Evolutionary conservation across 2,329 filamentous ascomycete genomes (phyloP), one percentile per base, ranked within the genome.

Genomic region (Fusarium sarcochroum): DNA sequence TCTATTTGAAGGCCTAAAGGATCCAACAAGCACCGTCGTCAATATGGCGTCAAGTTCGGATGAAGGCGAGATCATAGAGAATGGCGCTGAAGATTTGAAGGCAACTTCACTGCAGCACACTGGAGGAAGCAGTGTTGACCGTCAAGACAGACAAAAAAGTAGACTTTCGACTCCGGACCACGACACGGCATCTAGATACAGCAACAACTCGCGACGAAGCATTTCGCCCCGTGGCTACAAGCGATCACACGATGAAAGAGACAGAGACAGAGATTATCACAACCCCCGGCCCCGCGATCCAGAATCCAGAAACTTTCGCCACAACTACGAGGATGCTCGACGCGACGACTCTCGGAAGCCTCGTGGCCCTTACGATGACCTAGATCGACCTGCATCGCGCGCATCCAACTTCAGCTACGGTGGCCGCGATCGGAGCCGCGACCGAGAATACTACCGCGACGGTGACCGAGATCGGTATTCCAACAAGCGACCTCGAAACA

Each of bases 111-210:
- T 90, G 86, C 85, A 87, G 86, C 87, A 86, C 81, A 83, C 87
- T 86, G 89, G 90, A 87, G 87, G 89, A 91, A 90, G 84, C 88
- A 90, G 87, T 88, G 90, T 97, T 97, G 92, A 97, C 93, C 92
- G 91, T 89, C 89, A 86, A 87, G 88, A 91, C 92, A 97, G 93
- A 94, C 86, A 82, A 83, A 89, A 86, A 82, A 85, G 81, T 79
- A 87, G 84, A 85, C 77, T 82, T 73, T 86, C 87, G 76, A 89
- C 88, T 68, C 87, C 87, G 72, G 86, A 87, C 44, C 76, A 81
- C 81, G 82, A 82, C 76, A 76, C 80, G 69, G 77, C 78, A 66
- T 79, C 82, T 47, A 83, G 80, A 75, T 74, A 80, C 71, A 81
- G 78, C 73, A 77, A 75, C 69, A 78, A 78, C 18, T 77, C 78